A percentile compares a stretch with the other conserved stretches of the same genome.
Evolutionary conservation across 176 grass and related monocot genomes (phyloP).

Genomic region (barley (Hordeum vulgare)): MorexV3_pseudomolecules_assembly NC_058520.1:575379890-575380389

Average conservation of each 20-base stretch:
- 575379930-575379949: not conserved
- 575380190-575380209: conserved; percentile 32
- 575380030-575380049: conserved; percentile 4
- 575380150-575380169: conserved; percentile 38
- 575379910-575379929: conserved; percentile 29
- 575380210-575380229: conserved; percentile 15
- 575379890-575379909: conserved; percentile 37
- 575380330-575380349: conserved; percentile 16
- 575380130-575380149: not conserved
- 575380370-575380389: conserved; percentile 26
- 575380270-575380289: conserved; percentile 26
- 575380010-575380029: conserved; percentile 54
- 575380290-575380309: conserved; percentile 16
- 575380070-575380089: not conserved
- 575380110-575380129: not conserved
- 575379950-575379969: conserved; percentile 25
- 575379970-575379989: not conserved
- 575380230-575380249: conserved; percentile 50
- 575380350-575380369: conserved; percentile 1
- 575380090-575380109: not conserved
- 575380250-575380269: conserved; percentile 37
- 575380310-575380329: conserved; percentile 12
- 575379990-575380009: conserved; percentile 16
- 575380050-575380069: not conserved
- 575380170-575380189: conserved; percentile 38